phyloP scores from a whole-genome alignment of 2,329 filamentous ascomycete species.

The Fusarium sp. region DNA sequence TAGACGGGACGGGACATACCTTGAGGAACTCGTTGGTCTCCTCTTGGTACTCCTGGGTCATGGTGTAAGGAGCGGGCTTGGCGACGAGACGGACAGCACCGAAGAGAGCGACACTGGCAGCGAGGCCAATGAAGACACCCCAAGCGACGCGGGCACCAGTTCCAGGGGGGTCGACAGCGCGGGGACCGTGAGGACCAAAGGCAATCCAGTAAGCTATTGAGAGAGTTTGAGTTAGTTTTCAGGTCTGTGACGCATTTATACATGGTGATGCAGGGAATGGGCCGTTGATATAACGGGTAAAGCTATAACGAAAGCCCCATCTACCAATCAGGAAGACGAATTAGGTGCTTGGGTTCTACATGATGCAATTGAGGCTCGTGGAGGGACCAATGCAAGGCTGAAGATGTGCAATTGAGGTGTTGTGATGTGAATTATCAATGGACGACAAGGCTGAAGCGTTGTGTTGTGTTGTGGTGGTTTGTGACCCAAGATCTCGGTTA shows the following conservation, averaged over 20 bases:
- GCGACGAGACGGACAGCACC: constrained; percentile 77
- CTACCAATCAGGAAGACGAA: constrained; percentile 42
- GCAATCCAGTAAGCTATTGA: constrained; percentile 96
- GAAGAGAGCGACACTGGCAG: constrained; percentile 78
- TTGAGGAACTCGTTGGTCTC: constrained; percentile 92
- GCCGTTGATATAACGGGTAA: constrained; percentile 25
- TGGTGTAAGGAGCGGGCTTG: constrained; percentile 80
- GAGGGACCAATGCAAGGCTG: constrained; percentile 39
- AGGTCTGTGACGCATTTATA: constrained; percentile 25
- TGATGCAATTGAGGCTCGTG: constrained; percentile 46
- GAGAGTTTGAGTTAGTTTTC: constrained; percentile 56
- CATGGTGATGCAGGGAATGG: constrained; percentile 27
- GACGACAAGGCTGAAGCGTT: constrained; percentile 11
- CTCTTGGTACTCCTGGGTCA: constrained; percentile 98
- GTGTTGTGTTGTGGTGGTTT: constrained; percentile 20
- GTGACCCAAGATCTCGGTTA: constrained; percentile 43
- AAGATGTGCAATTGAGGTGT: constrained; percentile 20
- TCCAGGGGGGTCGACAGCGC: constrained; percentile 83
- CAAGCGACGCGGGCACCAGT: constrained; percentile 84
- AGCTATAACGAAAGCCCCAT: constrained; percentile 29
- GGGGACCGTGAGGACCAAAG: constrained; percentile 95
- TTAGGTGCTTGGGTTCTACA: constrained; percentile 37
- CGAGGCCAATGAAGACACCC: constrained; percentile 77
- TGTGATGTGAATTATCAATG: constrained; percentile 36
- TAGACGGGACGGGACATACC: constrained; percentile 62